A percentile compares a stretch with the other conserved stretches of the same genome.
phyloP scores from a whole-genome alignment of 179 eudicot species.

The Camellia oleifera region DNA sequence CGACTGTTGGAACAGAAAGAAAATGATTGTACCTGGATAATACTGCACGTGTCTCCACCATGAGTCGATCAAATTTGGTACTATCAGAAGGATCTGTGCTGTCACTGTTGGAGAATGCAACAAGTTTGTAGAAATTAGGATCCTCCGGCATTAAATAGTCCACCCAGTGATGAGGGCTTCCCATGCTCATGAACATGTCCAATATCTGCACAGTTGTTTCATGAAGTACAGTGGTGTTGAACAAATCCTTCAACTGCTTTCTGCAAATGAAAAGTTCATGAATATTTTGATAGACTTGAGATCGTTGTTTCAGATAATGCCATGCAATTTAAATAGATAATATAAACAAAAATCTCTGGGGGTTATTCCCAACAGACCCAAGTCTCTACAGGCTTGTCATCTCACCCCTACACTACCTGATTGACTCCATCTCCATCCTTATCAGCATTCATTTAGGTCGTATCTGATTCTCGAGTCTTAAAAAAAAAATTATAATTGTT shows the following conservation, averaged over 20 bases:
- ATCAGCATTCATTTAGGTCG: background rate
- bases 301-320: background rate
- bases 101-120: constrained; percentile 39
- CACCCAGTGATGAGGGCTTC: constrained; percentile 51
- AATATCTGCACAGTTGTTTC: constrained; percentile 67
- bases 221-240: constrained; percentile 49
- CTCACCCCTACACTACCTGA: background rate
- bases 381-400: constrained; percentile 1
- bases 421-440: background rate
- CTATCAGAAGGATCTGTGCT: constrained; percentile 28
- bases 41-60: constrained; percentile 69
- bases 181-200: constrained; percentile 72
- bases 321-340: constrained; percentile 13
- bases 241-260: constrained; percentile 30
- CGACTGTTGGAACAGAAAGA: too few relatives aligned
- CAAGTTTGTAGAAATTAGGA: constrained; percentile 37
- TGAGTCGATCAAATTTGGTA: constrained; percentile 71
- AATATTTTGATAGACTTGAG: constrained; percentile 10
- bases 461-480: background rate
- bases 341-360: too few relatives aligned
- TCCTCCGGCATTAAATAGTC: constrained; percentile 77
- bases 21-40: constrained; percentile 53
- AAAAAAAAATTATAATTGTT: background rate
- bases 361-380: constrained; percentile 8
- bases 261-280: constrained; percentile 5